Evolutionary conservation across 495 filamentous ascomycete species (phyloP).

Genomic region (Podospora fimiseda): DNA sequence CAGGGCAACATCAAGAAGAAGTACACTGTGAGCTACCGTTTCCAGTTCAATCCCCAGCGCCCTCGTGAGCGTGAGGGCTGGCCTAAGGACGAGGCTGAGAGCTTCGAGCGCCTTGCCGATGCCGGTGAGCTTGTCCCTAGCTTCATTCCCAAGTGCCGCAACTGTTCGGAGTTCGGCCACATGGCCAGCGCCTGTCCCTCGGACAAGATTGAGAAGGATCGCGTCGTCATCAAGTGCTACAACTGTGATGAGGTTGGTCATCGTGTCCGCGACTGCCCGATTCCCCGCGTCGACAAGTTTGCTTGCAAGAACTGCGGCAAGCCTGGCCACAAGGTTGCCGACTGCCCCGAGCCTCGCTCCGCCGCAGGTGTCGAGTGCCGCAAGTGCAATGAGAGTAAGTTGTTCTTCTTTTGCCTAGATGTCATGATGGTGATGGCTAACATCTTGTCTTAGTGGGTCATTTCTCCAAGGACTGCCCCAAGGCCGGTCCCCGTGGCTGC

Average conservation of each 20-base stretch:
- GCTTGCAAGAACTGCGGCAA: conserved; percentile 78
- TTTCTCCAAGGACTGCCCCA: conserved; percentile 76
- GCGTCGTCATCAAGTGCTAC: conserved; percentile 56
- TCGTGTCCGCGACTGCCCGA: conserved; percentile 61
- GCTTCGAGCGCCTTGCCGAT: conserved; percentile 63
- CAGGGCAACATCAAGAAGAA: conserved; percentile 73
- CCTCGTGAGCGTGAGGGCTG: conserved; percentile 53
- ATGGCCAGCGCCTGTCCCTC: conserved; percentile 58
- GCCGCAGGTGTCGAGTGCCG: conserved; percentile 73
- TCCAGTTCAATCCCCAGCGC: conserved; percentile 57
- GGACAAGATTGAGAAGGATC: conserved; percentile 47
- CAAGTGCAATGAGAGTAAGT: conserved; percentile 62
- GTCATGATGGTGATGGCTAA: conserved; percentile 14
- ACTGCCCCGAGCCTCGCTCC: conserved; percentile 57
- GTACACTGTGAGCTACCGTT: conserved; percentile 66
- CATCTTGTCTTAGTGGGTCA: conserved; percentile 56
- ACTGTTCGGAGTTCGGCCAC: conserved; percentile 74
- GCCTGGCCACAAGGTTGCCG: conserved; percentile 33
- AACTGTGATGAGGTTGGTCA: conserved; percentile 69
- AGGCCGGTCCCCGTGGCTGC: conserved; percentile 52
- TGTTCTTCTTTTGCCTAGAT: neutral
- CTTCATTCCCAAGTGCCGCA: conserved; percentile 58
- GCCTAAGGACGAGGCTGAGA: conserved; percentile 61
- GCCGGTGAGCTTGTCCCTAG: conserved; percentile 65
- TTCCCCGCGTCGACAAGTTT: conserved; percentile 48